phyloP scores from a whole-genome alignment of 495 filamentous ascomycete species.

The Talaromyces stipitatus region DNA sequence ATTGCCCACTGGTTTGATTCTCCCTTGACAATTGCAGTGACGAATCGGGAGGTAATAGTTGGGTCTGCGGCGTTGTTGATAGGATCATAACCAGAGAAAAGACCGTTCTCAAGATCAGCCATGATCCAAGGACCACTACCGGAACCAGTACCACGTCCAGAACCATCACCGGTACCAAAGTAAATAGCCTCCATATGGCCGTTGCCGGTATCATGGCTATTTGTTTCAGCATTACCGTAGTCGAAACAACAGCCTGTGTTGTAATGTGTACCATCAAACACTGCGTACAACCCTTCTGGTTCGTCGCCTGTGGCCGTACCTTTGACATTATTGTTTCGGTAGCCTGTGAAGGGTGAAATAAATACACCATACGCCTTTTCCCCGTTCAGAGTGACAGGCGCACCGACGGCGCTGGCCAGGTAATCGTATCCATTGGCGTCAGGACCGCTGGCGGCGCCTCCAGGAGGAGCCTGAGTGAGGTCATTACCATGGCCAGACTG shows the following conservation, averaged over 20 bases:
- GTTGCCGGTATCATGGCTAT: constrained; percentile 43
- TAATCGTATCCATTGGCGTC: constrained; percentile 46
- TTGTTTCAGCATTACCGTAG: constrained; percentile 54
- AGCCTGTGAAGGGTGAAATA: constrained; percentile 46
- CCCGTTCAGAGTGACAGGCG: constrained; percentile 49
- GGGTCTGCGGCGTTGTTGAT: constrained; percentile 39
- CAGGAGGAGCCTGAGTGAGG: constrained; percentile 48
- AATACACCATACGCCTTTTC: constrained; percentile 55
- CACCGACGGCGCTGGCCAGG: constrained; percentile 44
- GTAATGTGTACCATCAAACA: constrained; percentile 53
- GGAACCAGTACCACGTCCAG: constrained; percentile 41
- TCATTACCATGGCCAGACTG: constrained; percentile 51
- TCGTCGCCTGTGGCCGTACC: constrained; percentile 44
- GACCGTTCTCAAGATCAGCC: constrained; percentile 53
- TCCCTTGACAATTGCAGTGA: constrained; percentile 45
- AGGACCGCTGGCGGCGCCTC: constrained; percentile 41
- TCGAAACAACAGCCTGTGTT: constrained; percentile 53
- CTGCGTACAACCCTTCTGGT: constrained; percentile 51
- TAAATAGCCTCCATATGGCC: constrained; percentile 59
- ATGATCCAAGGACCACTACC: constrained; percentile 53
- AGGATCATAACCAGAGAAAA: constrained; percentile 43
- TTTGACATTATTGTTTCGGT: constrained; percentile 42
- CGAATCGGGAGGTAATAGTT: constrained; percentile 40
- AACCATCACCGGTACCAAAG: constrained; percentile 34
- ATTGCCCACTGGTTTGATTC: constrained; percentile 44